Evolutionary conservation across 164 flowering plant genomes (phyloP).

Genomic region (Annona cherimola): DNA sequence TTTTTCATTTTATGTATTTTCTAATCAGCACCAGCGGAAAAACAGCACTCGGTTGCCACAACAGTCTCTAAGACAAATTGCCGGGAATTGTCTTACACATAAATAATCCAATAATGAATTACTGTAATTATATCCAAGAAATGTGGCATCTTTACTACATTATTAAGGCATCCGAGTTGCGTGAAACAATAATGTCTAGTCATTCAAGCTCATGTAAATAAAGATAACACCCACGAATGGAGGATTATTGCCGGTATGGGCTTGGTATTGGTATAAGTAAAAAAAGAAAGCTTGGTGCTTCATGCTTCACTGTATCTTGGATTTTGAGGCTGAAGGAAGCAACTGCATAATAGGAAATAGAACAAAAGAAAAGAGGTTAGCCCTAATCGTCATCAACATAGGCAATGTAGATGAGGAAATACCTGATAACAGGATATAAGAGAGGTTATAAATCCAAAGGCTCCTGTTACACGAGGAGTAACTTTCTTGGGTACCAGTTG

Average conservation of each 20-base stretch:
- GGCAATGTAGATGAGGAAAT: background rate
- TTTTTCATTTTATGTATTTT: background rate
- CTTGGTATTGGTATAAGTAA: background rate
- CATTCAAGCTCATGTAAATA: background rate
- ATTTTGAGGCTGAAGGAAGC: slow-evolving; percentile 11
- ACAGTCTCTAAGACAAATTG: too few relatives aligned
- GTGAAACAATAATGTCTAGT: background rate
- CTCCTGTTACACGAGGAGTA: slow-evolving; percentile 93
- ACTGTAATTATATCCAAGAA: background rate
- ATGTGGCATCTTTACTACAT: background rate
- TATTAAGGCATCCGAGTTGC: background rate
- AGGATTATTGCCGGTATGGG: background rate
- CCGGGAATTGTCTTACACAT: background rate
- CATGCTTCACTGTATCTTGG: slow-evolving; percentile 5
- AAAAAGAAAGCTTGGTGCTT: background rate
- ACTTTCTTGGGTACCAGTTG: slow-evolving; percentile 92
- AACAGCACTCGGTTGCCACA: background rate
- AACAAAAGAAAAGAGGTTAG: background rate
- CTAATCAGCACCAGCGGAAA: background rate
- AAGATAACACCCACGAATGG: background rate
- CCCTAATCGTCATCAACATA: background rate
- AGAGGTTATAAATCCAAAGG: slow-evolving; percentile 74
- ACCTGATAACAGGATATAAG: slow-evolving; percentile 99
- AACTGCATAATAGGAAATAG: background rate
- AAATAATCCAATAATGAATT: background rate